These are phyloP conservation scores for Myxozyma monticola DNA, from an alignment of 805 yeast genomes.

Conservation along the genomic window DNA sequence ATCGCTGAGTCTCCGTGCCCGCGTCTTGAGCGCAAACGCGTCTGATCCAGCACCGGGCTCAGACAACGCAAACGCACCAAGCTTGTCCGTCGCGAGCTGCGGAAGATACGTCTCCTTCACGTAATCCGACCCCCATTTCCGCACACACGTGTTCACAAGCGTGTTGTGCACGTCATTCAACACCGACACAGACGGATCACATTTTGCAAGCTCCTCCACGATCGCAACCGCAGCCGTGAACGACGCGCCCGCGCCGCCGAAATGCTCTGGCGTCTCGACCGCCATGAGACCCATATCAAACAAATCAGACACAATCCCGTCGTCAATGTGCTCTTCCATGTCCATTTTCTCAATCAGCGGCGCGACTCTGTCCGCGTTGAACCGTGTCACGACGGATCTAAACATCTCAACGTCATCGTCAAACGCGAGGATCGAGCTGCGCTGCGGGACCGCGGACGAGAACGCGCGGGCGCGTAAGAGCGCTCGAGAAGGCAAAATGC, in stretches of 20 bases:
- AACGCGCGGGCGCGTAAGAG: no score
- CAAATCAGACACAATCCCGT: constrained; percentile 37
- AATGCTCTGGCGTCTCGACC: constrained; percentile 49
- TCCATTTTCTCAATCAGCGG: constrained; percentile 45
- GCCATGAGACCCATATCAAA: constrained; percentile 48
- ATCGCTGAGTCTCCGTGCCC: constrained; percentile 42
- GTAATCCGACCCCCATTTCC: constrained; percentile 42
- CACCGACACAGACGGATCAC: constrained; percentile 46
- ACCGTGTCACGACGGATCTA: constrained; percentile 43
- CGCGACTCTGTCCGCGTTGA: constrained; percentile 43
- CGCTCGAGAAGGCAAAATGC: no score
- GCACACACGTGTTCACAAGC: constrained; percentile 45
- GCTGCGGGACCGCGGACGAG: no score
- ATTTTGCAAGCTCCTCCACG: constrained; percentile 48
- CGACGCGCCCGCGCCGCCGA: constrained; percentile 48
- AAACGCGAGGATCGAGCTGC: constrained; percentile 31
- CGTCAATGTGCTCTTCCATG: constrained; percentile 41
- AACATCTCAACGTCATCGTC: constrained; percentile 47
- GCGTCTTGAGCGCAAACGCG: constrained; percentile 46
- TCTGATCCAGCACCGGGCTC: constrained; percentile 47
- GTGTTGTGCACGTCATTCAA: constrained; percentile 50
- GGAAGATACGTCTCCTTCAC: constrained; percentile 45
- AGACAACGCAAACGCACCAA: constrained; percentile 45
- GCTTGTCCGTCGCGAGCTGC: constrained; percentile 39
- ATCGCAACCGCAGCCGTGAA: constrained; percentile 48